These are phyloP conservation scores for Penicillium janthinellum DNA, from an alignment of 2,329 filamentous ascomycete genomes.

Conservation along the genomic window DNA sequence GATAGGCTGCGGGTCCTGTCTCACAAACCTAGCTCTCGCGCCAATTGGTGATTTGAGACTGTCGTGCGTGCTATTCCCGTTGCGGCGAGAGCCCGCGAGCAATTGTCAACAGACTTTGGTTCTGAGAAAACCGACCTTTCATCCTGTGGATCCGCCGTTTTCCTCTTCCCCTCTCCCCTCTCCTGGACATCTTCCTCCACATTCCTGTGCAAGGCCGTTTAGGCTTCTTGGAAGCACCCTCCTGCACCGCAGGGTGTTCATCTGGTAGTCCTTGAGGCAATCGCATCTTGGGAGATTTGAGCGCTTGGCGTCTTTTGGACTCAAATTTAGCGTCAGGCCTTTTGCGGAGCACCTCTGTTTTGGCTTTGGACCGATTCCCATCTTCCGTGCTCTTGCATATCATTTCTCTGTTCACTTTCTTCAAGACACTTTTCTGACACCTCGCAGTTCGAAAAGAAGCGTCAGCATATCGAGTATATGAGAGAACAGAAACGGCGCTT, in stretches of 20 bases:
- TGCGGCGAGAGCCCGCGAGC: background rate
- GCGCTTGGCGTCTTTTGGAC: background rate
- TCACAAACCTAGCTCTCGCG: background rate
- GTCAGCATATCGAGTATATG: conserved; percentile 86
- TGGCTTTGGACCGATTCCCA: background rate
- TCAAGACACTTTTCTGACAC: conserved; percentile 40
- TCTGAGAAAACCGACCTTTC: background rate
- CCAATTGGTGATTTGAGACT: background rate
- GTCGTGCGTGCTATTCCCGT: background rate
- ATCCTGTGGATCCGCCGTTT: background rate
- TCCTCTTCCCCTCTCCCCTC: background rate
- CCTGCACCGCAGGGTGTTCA: no score
- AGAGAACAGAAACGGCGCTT: conserved; percentile 86
- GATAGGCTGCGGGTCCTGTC: background rate
- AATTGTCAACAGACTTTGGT: background rate
- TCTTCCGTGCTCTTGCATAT: background rate
- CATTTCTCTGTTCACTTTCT: conserved; percentile 2
- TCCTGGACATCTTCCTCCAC: background rate
- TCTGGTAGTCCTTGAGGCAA: background rate
- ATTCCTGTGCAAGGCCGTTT: background rate
- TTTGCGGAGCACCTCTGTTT: background rate
- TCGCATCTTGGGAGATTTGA: background rate
- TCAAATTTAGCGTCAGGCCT: background rate
- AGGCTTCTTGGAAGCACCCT: background rate
- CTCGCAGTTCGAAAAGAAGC: conserved; percentile 85